Base-by-base conservation (phyloP, 192 early-diverging fungal species). In the Globomyces pollinis-pini region DNA sequence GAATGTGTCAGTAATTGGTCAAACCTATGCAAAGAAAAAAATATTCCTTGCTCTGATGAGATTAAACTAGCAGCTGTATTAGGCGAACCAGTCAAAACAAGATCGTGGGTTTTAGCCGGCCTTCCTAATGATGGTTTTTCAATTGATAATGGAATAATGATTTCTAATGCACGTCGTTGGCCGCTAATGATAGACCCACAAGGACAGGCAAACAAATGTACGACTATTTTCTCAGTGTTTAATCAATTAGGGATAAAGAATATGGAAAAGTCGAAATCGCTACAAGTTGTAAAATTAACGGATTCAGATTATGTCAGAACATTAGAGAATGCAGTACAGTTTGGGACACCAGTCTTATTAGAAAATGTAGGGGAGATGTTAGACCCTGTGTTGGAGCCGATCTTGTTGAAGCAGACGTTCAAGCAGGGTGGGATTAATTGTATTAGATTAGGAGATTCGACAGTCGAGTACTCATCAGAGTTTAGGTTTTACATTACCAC, bases 181-280 rank as follows among this genome's bases (percentile, higher is more conserved):
- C 80, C 80, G 1, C 66, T 82, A 4, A 73, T 82, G 64, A 82
- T 82, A 47, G 80, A 82, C 62, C 80, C 80, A 1, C 80, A 82
- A 45, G 80, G 80, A 0, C 80, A 82, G 50, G 80, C 80, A 3
- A 82, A 82, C 49, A 49, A 70, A 30, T 82, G 80, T 77, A n/a
- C n/a, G n/a, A n/a, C n/a, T n/a, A n/a, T n/a, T n/a, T n/a, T n/a
- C n/a, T n/a, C n/a, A n/a, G n/a, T n/a, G n/a, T n/a, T n/a, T n/a
- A n/a, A n/a, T n/a, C n/a, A n/a, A n/a, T n/a, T n/a, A n/a, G n/a
- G n/a, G n/a, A 76, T 82, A 44, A 82, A 82, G 52, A 82, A 82
- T 56, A 75, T 77, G 66, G 80, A 82, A 62, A 82, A 82, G 42
- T 11, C 60, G 9, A 82, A 77, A 39, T 63, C 57, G 28, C 50